Evolutionary conservation across 257 asterid genomes (phyloP).

Genomic region (Nicotiana undulata): DNA sequence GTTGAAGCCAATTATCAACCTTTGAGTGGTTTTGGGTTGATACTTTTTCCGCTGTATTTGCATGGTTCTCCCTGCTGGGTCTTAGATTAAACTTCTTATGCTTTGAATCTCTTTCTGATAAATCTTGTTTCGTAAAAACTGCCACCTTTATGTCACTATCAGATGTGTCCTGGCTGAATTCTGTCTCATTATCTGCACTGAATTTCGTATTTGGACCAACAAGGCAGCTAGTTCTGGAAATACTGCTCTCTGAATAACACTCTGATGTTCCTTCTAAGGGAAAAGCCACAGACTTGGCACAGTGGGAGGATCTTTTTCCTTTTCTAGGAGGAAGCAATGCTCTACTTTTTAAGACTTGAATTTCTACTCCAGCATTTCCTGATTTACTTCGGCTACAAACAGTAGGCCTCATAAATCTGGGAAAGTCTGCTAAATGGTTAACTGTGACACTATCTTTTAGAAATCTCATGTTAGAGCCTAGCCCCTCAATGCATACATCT

Average conservation of each 20-base stretch:
- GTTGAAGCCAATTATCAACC: constrained; percentile 15
- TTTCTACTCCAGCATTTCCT: neutral
- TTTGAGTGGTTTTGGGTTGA: constrained; percentile 6
- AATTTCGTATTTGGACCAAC: neutral
- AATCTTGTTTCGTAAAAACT: neutral
- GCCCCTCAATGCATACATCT: constrained; percentile 2
- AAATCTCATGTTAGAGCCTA: neutral
- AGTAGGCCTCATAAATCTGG: constrained; percentile 21
- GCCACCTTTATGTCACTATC: neutral
- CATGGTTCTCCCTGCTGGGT: neutral
- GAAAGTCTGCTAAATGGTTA: constrained; percentile 1
- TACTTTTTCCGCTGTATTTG: neutral
- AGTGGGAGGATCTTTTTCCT: neutral
- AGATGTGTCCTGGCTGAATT: constrained; percentile 10
- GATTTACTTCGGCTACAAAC: constrained; percentile 10
- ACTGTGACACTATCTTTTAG: neutral
- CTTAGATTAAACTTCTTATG: neutral
- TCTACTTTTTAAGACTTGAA: neutral
- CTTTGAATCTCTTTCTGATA: neutral
- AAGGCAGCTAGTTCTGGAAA: constrained; percentile 12
- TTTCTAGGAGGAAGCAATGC: constrained; percentile 2
- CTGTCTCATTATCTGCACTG: constrained; percentile 9
- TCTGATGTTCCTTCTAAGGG: constrained; percentile 3
- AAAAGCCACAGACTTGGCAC: constrained; percentile 11
- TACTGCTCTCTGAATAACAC: constrained; percentile 12